phyloP scores from a whole-genome alignment of 345 rosid genomes.

The Dipteronia sinensis region DNA sequence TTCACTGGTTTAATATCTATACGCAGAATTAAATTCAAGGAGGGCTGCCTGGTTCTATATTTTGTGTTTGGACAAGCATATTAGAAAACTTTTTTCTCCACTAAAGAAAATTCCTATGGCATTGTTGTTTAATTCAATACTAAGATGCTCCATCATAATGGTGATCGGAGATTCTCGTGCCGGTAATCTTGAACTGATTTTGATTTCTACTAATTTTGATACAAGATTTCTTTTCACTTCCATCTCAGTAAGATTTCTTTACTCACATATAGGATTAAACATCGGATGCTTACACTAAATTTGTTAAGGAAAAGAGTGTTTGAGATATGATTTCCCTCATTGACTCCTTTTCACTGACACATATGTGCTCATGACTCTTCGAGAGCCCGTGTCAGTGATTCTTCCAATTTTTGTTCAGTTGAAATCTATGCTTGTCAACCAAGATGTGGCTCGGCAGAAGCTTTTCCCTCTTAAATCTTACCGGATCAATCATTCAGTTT shows the following conservation, averaged over 20 bases:
- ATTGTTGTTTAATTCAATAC: not conserved
- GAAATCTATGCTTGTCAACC: constrained; percentile 48
- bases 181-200: too few relatives aligned
- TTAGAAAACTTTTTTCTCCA: not conserved
- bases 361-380: constrained; percentile 74
- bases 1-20: not conserved
- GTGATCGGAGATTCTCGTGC: not conserved
- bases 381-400: constrained; percentile 75
- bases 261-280: too few relatives aligned
- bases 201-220: too few relatives aligned
- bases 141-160: not conserved
- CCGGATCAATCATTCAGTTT: constrained; percentile 47
- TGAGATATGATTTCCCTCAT: too few relatives aligned
- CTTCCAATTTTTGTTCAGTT: constrained; percentile 64
- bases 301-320: too few relatives aligned
- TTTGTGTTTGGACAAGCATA: not conserved
- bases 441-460: constrained; percentile 48
- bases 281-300: too few relatives aligned
- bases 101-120: not conserved
- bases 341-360: constrained; percentile 61
- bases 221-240: too few relatives aligned
- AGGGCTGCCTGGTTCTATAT: not conserved
- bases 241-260: too few relatives aligned
- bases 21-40: not conserved
- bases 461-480: too few relatives aligned